Evolutionary conservation across 1,284 basidiomycete species (phyloP).

Genomic region (Leccinum huronense): DNA sequence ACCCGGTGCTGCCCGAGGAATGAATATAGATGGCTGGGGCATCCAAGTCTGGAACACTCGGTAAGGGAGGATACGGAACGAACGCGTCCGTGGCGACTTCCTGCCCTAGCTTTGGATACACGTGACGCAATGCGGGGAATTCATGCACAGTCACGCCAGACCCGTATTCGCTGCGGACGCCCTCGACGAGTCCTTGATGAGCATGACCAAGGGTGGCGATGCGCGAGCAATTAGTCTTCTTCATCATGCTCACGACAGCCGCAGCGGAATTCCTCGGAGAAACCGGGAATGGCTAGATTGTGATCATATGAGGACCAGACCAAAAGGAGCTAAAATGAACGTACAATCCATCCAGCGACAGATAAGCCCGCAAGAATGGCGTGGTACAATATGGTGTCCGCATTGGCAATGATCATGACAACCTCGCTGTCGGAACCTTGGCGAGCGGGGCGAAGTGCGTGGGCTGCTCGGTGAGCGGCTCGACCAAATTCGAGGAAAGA

Average conservation of each 20-base stretch:
- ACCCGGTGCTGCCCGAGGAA: constrained; percentile 41
- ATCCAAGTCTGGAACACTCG: constrained; percentile 14
- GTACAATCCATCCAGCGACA: constrained; percentile 33
- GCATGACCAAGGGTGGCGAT: constrained; percentile 32
- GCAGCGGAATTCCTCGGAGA: constrained; percentile 36
- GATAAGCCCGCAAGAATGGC: constrained; percentile 32
- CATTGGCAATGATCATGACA: constrained; percentile 36
- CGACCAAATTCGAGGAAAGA: constrained; percentile 35
- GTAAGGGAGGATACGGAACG: constrained; percentile 25
- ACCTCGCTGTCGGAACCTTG: constrained; percentile 29
- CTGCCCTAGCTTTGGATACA: constrained; percentile 37
- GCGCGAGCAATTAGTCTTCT: constrained; percentile 30
- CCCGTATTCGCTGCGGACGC: too few species aligned
- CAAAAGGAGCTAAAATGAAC: neutral
- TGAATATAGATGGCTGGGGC: constrained; percentile 34
- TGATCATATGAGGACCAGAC: neutral
- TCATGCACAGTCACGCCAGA: constrained; percentile 30
- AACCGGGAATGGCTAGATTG: constrained; percentile 35
- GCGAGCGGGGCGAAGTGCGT: constrained; percentile 28
- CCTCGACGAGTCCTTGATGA: constrained; percentile 30
- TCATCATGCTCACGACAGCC: constrained; percentile 34
- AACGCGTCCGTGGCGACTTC: constrained; percentile 32
- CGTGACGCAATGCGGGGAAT: constrained; percentile 29
- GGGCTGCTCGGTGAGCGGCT: constrained; percentile 35
- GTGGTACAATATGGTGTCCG: constrained; percentile 37